Conservation (phyloP, 208 protist genomes). For the Perkinsela sp. region DNA sequence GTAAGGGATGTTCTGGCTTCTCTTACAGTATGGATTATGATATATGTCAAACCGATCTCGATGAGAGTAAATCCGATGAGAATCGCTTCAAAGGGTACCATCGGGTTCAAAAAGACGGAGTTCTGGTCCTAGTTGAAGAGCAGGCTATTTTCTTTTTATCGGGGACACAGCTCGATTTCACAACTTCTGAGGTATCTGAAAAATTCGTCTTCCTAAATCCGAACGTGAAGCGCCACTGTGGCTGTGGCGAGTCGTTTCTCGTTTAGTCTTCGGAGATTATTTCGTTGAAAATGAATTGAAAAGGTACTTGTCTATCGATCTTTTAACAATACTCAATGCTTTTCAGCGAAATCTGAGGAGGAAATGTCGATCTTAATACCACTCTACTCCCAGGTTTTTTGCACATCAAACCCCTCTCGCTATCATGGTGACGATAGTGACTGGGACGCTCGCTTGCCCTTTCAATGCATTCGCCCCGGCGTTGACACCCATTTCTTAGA, state of each 20-base stretch:
- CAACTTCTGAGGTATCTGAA: slow-evolving; percentile 62
- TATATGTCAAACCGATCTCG: slow-evolving; percentile 6
- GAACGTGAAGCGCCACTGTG: slow-evolving; percentile 77
- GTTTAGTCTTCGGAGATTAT: too few relatives aligned
- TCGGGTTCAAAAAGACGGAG: slow-evolving; percentile 57
- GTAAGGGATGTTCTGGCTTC: slow-evolving; percentile 77
- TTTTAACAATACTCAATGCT: too few relatives aligned
- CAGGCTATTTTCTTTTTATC: slow-evolving; percentile 82
- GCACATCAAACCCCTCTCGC: too few relatives aligned
- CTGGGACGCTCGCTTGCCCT: too few relatives aligned
- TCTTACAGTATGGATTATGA: slow-evolving; percentile 82
- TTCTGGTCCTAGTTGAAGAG: slow-evolving; percentile 68
- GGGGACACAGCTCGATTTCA: slow-evolving; percentile 85
- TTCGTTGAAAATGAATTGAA: too few relatives aligned
- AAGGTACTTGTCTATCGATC: too few relatives aligned
- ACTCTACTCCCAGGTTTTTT: too few relatives aligned
- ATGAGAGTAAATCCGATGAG: slow-evolving; percentile 7
- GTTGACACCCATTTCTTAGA: too few relatives aligned
- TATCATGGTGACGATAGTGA: too few relatives aligned
- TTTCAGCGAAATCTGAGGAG: too few relatives aligned
- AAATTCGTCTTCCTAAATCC: slow-evolving; percentile 90
- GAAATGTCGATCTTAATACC: too few relatives aligned
- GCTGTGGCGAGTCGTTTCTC: slow-evolving; percentile 79
- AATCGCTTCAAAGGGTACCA: slow-evolving; percentile 7
- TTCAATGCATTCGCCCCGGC: too few relatives aligned